A percentile compares a stretch with the other conserved stretches of the same genome.
Evolutionary conservation across 2,329 filamentous ascomycete genomes (phyloP).

Genomic region (Stachybotrys echinatus): DNA sequence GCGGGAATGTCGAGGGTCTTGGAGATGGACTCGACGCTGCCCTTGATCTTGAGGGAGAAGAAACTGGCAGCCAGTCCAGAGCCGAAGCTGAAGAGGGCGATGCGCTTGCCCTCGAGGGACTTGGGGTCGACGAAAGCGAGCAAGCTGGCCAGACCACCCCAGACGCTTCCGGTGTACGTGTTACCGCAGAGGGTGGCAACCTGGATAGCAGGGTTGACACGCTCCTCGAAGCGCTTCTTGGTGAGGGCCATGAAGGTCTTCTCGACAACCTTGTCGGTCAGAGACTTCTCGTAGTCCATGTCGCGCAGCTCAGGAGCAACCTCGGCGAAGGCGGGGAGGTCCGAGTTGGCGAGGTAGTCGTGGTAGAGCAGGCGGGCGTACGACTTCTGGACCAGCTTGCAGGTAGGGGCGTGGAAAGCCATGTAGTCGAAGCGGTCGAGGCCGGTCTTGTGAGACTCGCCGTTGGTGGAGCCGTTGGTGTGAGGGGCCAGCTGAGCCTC

Average conservation of each 20-base stretch:
- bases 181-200: conserved; percentile 71
- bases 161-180: conserved; percentile 68
- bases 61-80: conserved; percentile 70
- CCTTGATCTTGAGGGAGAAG: conserved; percentile 67
- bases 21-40: conserved; percentile 62
- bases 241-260: conserved; percentile 81
- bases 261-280: conserved; percentile 77
- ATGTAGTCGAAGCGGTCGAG: conserved; percentile 82
- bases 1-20: conserved; percentile 66
- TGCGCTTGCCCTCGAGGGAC: conserved; percentile 63
- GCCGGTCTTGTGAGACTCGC: conserved; percentile 47
- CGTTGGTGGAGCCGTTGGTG: conserved; percentile 49
- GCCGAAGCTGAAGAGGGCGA: conserved; percentile 75
- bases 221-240: conserved; percentile 80
- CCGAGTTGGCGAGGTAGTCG: conserved; percentile 70
- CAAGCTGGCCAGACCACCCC: conserved; percentile 69
- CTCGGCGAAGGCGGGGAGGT: conserved; percentile 63
- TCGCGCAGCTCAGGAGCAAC: conserved; percentile 72
- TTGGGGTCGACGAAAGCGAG: conserved; percentile 59
- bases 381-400: conserved; percentile 83
- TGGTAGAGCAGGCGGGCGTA: conserved; percentile 82
- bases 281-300: conserved; percentile 72
- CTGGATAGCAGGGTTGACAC: conserved; percentile 67
- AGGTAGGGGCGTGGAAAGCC: conserved; percentile 77
- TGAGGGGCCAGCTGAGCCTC: conserved; percentile 58